Evolutionary conservation across 805 yeast genomes (phyloP).

Genomic region (Metschnikowia borealis): DNA sequence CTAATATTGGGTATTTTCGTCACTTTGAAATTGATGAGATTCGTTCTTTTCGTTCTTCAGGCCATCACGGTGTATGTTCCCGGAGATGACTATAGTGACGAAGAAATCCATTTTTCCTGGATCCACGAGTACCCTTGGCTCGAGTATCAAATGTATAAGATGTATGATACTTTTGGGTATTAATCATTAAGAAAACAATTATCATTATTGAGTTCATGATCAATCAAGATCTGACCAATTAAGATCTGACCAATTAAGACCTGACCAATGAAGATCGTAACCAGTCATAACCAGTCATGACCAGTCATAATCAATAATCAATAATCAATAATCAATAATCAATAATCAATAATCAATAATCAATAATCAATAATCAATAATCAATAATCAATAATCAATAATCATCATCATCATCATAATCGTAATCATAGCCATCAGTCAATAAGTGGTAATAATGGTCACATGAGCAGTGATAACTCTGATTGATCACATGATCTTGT

Average conservation of each 20-base stretch:
- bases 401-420: not conserved
- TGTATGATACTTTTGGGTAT: slow-evolving; percentile 12
- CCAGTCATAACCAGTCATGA: not conserved
- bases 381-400: not conserved
- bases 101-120: slow-evolving; percentile 8
- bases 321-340: not conserved
- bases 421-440: too few relatives aligned
- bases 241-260: not conserved
- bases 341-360: slow-evolving; percentile 4
- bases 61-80: not conserved
- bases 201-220: not conserved
- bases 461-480: not conserved
- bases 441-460: not conserved
- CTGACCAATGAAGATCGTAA: not conserved
- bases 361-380: not conserved
- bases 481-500: too few relatives aligned
- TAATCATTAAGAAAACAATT: not conserved
- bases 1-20: not conserved
- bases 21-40: not conserved
- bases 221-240: not conserved
- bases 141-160: slow-evolving; percentile 14
- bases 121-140: slow-evolving; percentile 14
- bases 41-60: not conserved
- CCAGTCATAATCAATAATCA: not conserved
- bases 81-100: not conserved